These are phyloP conservation scores for Fusarium dimerum DNA, from an alignment of 2,329 filamentous ascomycete genomes.

Conservation along the genomic window DNA sequence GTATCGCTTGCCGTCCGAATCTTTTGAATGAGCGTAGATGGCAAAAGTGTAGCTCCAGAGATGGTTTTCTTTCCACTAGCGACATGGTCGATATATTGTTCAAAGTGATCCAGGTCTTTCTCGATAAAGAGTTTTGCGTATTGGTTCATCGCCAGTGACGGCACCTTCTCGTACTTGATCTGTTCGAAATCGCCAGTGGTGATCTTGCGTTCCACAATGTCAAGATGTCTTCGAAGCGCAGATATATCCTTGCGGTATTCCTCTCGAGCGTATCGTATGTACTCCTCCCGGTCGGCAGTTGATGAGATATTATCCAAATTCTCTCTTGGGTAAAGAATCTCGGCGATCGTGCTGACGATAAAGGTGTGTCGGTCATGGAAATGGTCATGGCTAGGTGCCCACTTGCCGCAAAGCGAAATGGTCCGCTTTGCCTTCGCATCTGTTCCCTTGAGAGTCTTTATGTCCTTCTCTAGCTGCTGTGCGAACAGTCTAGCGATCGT, in stretches of 20 bases:
- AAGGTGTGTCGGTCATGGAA: slow-evolving; percentile 62
- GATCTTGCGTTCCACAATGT: slow-evolving; percentile 55
- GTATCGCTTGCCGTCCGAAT: background rate
- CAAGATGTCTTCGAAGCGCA: slow-evolving; percentile 53
- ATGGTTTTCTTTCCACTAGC: slow-evolving; percentile 49
- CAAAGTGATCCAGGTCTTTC: slow-evolving; percentile 53
- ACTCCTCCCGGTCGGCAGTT: slow-evolving; percentile 46
- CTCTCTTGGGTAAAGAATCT: slow-evolving; percentile 48
- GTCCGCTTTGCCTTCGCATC: slow-evolving; percentile 41
- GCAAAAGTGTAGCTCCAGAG: slow-evolving; percentile 57
- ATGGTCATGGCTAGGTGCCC: slow-evolving; percentile 55
- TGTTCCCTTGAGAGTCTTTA: slow-evolving; percentile 40
- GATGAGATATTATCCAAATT: slow-evolving; percentile 33
- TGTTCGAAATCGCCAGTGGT: slow-evolving; percentile 44
- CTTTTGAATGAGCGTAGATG: slow-evolving; percentile 47
- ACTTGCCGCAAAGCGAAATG: slow-evolving; percentile 61
- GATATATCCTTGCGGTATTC: slow-evolving; percentile 53
- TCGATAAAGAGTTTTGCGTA: slow-evolving; percentile 50
- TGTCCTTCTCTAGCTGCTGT: slow-evolving; percentile 52
- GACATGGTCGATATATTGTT: slow-evolving; percentile 50
- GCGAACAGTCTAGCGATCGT: slow-evolving; percentile 58
- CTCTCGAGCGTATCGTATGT: slow-evolving; percentile 56
- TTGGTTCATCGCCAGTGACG: slow-evolving; percentile 57
- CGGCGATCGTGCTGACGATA: slow-evolving; percentile 57
- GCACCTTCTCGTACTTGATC: slow-evolving; percentile 59